Evolutionary conservation across 768 basidiomycete genomes (phyloP).

Genomic region (Megacollybia marginata): DNA sequence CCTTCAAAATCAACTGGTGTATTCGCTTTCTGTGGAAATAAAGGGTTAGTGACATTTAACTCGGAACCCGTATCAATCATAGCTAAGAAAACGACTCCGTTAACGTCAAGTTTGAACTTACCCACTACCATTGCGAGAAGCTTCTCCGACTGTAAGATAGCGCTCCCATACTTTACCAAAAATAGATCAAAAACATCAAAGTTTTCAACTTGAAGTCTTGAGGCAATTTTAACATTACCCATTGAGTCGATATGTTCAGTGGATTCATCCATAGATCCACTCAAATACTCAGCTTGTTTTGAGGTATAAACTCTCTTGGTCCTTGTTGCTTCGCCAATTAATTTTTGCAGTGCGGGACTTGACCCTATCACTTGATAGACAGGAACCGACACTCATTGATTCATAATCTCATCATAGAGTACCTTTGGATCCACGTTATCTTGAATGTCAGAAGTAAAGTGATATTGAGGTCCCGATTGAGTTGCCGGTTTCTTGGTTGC

Average conservation of each 20-base stretch:
- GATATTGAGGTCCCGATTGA: neutral
- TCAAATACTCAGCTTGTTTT: no score
- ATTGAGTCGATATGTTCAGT: neutral
- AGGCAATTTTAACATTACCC: neutral
- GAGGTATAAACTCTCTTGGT: neutral
- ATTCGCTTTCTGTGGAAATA: neutral
- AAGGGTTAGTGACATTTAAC: neutral
- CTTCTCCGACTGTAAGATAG: neutral
- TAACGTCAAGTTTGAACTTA: neutral
- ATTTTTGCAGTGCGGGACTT: neutral
- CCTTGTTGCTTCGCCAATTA: neutral
- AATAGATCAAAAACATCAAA: neutral
- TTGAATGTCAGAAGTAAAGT: neutral
- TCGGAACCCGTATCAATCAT: neutral
- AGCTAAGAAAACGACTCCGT: neutral
- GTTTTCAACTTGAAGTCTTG: neutral
- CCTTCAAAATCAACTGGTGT: conserved; percentile 8
- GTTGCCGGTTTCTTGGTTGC: neutral
- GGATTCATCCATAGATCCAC: neutral
- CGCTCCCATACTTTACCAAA: neutral
- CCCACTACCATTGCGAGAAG: neutral
- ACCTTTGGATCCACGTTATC: no score
- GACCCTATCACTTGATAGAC: neutral
- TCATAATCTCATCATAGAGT: no score
- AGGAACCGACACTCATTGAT: no score